A percentile compares a stretch with the other conserved stretches of the same genome.
phyloP scores from a whole-genome alignment of 73 alveolate species.

The Tetrahymena thermophila region DNA sequence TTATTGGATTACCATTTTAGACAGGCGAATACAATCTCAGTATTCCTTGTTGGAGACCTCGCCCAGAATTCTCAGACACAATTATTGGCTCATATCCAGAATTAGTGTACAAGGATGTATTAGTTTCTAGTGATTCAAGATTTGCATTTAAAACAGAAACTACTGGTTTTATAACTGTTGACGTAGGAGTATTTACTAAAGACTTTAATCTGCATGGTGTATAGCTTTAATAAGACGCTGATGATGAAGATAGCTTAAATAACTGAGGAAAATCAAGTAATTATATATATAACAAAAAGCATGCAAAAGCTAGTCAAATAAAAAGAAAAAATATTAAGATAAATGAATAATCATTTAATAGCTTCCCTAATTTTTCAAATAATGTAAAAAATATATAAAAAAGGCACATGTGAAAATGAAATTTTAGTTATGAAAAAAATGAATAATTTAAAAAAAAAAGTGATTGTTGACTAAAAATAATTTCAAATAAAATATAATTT shows the following conservation, averaged over 20 bases:
- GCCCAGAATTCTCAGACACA: slow-evolving; percentile 46
- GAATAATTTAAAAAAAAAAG: too few relatives aligned
- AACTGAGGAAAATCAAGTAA: neutral
- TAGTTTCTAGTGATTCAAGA: slow-evolving; percentile 57
- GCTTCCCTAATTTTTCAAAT: too few relatives aligned
- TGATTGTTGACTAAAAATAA: too few relatives aligned
- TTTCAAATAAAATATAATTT: too few relatives aligned
- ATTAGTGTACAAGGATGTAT: slow-evolving; percentile 56
- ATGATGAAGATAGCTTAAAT: neutral
- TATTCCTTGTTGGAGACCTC: slow-evolving; percentile 78
- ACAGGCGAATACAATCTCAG: slow-evolving; percentile 59
- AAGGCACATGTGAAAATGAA: too few relatives aligned
- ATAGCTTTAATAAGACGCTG: neutral
- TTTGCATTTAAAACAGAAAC: slow-evolving; percentile 68
- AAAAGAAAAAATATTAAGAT: too few relatives aligned
- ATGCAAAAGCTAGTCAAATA: neutral
- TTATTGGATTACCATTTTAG: slow-evolving; percentile 60
- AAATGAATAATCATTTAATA: too few relatives aligned
- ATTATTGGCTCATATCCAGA: slow-evolving; percentile 67
- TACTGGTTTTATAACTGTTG: slow-evolving; percentile 69
- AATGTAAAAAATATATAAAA: too few relatives aligned
- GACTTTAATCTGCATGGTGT: slow-evolving; percentile 72
- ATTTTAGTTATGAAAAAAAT: too few relatives aligned
- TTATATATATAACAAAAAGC: neutral
- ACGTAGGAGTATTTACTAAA: slow-evolving; percentile 61